Conservation (phyloP, 352 stramenopile species). For the Globisporangium rhizosaccharum region DNA sequence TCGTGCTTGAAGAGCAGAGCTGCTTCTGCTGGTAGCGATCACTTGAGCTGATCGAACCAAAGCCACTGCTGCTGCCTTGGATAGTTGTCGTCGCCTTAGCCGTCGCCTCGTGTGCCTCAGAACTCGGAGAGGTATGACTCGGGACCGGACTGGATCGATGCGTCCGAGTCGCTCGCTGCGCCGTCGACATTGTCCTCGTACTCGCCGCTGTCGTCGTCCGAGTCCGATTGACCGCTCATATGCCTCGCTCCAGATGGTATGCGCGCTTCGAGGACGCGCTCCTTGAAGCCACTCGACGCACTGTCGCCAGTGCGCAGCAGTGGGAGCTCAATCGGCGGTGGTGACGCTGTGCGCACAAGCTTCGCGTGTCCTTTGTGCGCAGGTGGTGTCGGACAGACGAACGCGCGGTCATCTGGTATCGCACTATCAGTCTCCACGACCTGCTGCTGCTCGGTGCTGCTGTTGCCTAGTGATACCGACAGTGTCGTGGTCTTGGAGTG, state of each 20-base stretch:
- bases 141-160: conserved; percentile 23
- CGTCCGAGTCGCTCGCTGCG: conserved; percentile 11
- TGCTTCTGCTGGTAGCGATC: no score
- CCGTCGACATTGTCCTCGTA: conserved; percentile 10
- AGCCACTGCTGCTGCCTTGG: no score
- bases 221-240: not conserved
- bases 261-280: not conserved
- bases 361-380: conserved; percentile 1
- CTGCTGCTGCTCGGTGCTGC: not conserved
- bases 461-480: not conserved
- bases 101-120: conserved; percentile 10
- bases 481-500: not conserved
- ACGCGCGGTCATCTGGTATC: not conserved
- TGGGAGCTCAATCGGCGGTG: conserved; percentile 1
- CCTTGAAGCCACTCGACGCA: not conserved
- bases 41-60: not conserved
- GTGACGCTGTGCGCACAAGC: not conserved
- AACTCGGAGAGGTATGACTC: conserved; percentile 26
- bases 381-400: conserved; percentile 8
- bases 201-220: conserved; percentile 19
- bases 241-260: no score
- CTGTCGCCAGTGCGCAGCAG: not conserved
- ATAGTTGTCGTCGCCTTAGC: no score
- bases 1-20: no score
- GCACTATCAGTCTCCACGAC: not conserved